phyloP scores from a whole-genome alignment of 2,329 filamentous ascomycete genomes.

The Trichoderma citrinoviride region DNA sequence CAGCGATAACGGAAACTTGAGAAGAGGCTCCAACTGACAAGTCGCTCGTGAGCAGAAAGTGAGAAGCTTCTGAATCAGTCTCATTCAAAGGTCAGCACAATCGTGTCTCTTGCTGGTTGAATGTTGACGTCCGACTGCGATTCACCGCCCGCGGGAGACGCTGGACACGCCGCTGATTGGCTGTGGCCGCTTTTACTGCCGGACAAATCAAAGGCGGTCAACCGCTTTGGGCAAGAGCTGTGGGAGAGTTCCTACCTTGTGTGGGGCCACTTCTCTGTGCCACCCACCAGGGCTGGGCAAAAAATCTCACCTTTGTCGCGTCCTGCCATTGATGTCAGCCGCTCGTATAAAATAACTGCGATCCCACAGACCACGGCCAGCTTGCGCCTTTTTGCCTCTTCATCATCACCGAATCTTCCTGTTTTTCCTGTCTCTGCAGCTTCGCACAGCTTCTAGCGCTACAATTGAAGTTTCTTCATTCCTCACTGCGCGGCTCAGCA shows the following conservation, averaged over 20 bases:
- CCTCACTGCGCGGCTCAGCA: neutral
- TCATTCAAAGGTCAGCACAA: slow-evolving; percentile 12
- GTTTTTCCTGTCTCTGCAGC: neutral
- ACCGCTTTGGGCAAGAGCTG: neutral
- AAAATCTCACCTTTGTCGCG: slow-evolving; percentile 23
- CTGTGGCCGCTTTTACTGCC: slow-evolving; percentile 3
- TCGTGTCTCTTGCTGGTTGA: neutral
- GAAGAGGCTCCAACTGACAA: neutral
- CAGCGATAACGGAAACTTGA: neutral
- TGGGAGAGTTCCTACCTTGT: slow-evolving; percentile 18
- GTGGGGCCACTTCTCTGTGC: slow-evolving; percentile 20
- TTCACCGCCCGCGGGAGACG: slow-evolving; percentile 14
- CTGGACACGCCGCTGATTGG: slow-evolving; percentile 8
- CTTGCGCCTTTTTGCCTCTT: slow-evolving; percentile 5
- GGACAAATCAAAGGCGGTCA: slow-evolving; percentile 20
- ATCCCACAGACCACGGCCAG: slow-evolving; percentile 14
- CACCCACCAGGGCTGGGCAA: slow-evolving; percentile 20
- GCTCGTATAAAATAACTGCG: slow-evolving; percentile 11
- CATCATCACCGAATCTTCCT: neutral
- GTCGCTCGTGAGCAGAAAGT: neutral
- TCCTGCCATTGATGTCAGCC: slow-evolving; percentile 18
- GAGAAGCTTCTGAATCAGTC: neutral
- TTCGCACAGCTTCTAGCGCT: neutral
- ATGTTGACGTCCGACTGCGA: neutral
- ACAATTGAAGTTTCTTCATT: slow-evolving; percentile 7